Conservation (phyloP, 2,329 filamentous ascomycete species). For the Arthroderma sp. region DNA sequence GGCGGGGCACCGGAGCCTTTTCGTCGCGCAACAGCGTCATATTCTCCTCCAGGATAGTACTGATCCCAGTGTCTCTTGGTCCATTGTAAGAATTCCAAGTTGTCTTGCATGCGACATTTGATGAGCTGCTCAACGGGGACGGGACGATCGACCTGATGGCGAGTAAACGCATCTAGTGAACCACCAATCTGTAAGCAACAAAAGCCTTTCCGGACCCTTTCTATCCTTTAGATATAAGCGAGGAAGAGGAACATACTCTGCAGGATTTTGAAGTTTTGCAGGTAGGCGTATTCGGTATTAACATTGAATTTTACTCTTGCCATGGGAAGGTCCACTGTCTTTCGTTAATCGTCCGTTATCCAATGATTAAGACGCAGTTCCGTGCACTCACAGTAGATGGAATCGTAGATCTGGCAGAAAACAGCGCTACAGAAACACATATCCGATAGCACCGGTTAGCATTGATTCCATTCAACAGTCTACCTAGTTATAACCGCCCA, state of each 20-base stretch:
- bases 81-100: slow-evolving; percentile 97
- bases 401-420: slow-evolving; percentile 94
- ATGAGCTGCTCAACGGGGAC: slow-evolving; percentile 78
- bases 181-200: background rate
- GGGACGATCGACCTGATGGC: slow-evolving; percentile 77
- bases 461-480: no score
- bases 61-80: slow-evolving; percentile 96
- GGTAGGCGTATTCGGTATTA: slow-evolving; percentile 90
- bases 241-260: slow-evolving; percentile 55
- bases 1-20: slow-evolving; percentile 59
- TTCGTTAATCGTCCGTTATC: background rate
- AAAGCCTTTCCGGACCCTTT: background rate
- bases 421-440: slow-evolving; percentile 53
- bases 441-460: background rate
- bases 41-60: slow-evolving; percentile 92
- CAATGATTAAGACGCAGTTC: background rate
- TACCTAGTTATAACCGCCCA: no score
- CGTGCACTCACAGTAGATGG: slow-evolving; percentile 61
- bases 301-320: slow-evolving; percentile 94
- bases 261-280: slow-evolving; percentile 96
- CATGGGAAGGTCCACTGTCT: slow-evolving; percentile 75
- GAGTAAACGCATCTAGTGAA: slow-evolving; percentile 56
- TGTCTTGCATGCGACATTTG: slow-evolving; percentile 99
- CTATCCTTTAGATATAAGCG: slow-evolving; percentile 1
- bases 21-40: slow-evolving; percentile 75